Conservation (phyloP, 108 stramenopile genomes). For the Nitzschia sp. region DNA sequence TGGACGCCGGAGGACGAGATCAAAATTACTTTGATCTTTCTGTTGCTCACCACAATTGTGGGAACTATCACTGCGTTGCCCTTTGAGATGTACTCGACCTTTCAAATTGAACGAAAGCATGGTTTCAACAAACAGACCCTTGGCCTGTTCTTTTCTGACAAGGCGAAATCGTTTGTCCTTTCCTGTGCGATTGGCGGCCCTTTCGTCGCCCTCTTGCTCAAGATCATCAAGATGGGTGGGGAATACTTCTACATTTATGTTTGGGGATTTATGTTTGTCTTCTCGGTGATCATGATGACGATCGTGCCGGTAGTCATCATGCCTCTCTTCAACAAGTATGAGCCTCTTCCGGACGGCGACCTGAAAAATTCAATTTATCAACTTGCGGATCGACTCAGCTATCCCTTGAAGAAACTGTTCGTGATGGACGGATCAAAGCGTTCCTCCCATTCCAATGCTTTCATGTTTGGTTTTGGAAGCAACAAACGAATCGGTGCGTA, state of each 20-base stretch:
- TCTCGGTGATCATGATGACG: slow-evolving; percentile 92
- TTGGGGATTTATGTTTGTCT: slow-evolving; percentile 90
- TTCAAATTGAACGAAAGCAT: slow-evolving; percentile 94
- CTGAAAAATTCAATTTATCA: slow-evolving; percentile 89
- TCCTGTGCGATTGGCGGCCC: slow-evolving; percentile 88
- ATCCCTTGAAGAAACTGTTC: slow-evolving; percentile 97
- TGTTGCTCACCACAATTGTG: slow-evolving; percentile 63
- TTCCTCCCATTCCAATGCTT: slow-evolving; percentile 97
- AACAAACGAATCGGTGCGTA: slow-evolving; percentile 93
- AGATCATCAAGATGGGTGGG: slow-evolving; percentile 85
- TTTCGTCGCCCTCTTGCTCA: slow-evolving; percentile 79
- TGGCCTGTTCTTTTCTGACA: slow-evolving; percentile 89
- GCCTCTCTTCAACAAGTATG: slow-evolving; percentile 99
- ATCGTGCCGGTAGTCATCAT: slow-evolving; percentile 94
- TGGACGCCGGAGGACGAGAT: slow-evolving; percentile 76
- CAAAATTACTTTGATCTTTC: slow-evolving; percentile 82
- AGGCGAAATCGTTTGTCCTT: slow-evolving; percentile 84
- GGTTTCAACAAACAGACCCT: slow-evolving; percentile 97
- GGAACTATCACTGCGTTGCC: slow-evolving; percentile 85
- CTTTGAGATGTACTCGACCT: slow-evolving; percentile 88
- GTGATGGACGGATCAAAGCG: slow-evolving; percentile 98
- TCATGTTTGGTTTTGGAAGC: slow-evolving; percentile 98
- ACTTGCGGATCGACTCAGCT: slow-evolving; percentile 85
- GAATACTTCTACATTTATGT: slow-evolving; percentile 94
- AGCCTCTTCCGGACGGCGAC: slow-evolving; percentile 87